These are phyloP conservation scores for Raffaelea arxii DNA, from an alignment of 2,329 filamentous ascomycete species.

Conservation along the genomic window DNA sequence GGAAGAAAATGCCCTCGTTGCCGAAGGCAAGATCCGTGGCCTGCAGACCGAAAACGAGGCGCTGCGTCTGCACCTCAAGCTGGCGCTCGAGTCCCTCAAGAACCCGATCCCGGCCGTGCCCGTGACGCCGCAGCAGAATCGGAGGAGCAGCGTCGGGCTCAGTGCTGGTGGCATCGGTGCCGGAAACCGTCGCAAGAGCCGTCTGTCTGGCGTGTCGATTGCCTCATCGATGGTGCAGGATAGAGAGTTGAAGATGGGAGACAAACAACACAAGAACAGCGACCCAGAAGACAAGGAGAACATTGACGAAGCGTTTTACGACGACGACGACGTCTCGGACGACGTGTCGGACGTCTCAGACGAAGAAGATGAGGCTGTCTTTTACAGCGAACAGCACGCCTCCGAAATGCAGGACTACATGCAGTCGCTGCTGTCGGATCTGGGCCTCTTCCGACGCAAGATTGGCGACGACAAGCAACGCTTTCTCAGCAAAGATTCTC, in stretches of 20 bases:
- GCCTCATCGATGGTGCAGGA: too few species aligned
- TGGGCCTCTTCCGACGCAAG: constrained; percentile 74
- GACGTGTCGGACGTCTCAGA: constrained; percentile 49
- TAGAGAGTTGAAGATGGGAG: background rate
- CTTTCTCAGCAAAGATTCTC: constrained; percentile 30
- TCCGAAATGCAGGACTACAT: constrained; percentile 74
- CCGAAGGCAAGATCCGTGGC: constrained; percentile 87
- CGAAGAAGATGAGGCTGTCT: constrained; percentile 22
- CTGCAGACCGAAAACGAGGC: constrained; percentile 87
- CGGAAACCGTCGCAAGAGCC: background rate
- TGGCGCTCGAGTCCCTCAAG: constrained; percentile 77
- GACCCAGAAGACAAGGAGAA: constrained; percentile 16
- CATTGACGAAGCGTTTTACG: constrained; percentile 16
- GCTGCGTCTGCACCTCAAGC: constrained; percentile 73
- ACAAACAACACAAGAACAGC: background rate
- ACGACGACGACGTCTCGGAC: constrained; percentile 19
- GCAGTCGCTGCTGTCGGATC: constrained; percentile 70
- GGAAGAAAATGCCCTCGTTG: constrained; percentile 85
- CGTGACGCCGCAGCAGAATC: constrained; percentile 24
- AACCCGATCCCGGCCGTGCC: constrained; percentile 75
- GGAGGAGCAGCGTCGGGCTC: constrained; percentile 3
- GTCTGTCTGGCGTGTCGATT: background rate
- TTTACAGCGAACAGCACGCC: constrained; percentile 40
- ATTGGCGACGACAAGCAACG: constrained; percentile 70
- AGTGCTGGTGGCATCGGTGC: constrained; percentile 13